Evolutionary conservation across 2,329 filamentous ascomycete genomes (phyloP).

Genomic region (Arthrocladium fulminans): DNA sequence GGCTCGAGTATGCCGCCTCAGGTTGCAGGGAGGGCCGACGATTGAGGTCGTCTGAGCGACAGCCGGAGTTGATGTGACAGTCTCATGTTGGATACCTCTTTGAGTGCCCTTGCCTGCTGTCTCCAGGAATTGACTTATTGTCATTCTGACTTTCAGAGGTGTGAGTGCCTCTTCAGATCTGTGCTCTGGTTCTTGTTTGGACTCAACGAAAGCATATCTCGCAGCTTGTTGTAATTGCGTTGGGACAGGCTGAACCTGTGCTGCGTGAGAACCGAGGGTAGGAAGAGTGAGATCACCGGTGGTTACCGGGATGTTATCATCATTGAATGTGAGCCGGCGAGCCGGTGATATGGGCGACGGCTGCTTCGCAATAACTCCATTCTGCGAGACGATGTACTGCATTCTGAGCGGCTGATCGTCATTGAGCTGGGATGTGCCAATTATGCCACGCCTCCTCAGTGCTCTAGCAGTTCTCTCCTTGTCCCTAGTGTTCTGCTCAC

Average conservation of each 20-base stretch:
- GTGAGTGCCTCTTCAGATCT: neutral
- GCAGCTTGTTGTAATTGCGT: constrained; percentile 3
- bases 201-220: neutral
- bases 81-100: neutral
- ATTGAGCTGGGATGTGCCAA: neutral
- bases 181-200: neutral
- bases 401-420: neutral
- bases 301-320: neutral
- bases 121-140: neutral
- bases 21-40: neutral
- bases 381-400: neutral
- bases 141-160: neutral
- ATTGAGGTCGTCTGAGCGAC: neutral
- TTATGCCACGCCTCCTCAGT: neutral
- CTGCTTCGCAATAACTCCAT: constrained; percentile 4
- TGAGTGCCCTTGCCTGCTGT: neutral
- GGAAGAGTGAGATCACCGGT: neutral
- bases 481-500: neutral
- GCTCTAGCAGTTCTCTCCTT: neutral
- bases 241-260: neutral
- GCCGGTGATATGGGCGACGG: neutral
- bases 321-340: neutral
- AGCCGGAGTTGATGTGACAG: neutral
- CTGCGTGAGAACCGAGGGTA: neutral
- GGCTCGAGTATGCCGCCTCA: neutral